Percentiles rank a stretch among this genome's conserved stretches.
phyloP scores from a whole-genome alignment of 2,329 filamentous ascomycete species.

The Colletotrichum filicis region DNA sequence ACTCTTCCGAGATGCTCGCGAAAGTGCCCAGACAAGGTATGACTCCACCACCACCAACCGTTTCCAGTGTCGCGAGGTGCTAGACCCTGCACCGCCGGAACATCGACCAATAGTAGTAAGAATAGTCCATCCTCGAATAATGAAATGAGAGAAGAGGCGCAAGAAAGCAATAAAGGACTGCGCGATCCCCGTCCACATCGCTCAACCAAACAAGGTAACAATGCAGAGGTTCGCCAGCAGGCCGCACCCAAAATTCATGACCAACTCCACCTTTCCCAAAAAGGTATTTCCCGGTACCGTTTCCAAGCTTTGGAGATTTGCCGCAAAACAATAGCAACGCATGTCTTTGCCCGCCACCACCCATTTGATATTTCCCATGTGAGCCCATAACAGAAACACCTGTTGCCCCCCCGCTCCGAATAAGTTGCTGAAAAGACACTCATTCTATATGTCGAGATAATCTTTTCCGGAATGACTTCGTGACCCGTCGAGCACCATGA shows the following conservation, averaged over 20 bases:
- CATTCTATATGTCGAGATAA: slow-evolving; percentile 62
- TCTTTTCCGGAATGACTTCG: slow-evolving; percentile 49
- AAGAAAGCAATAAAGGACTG: slow-evolving; percentile 18
- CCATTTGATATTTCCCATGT: slow-evolving; percentile 44
- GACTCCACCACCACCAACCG: slow-evolving; percentile 12
- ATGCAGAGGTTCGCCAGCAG: slow-evolving; percentile 35
- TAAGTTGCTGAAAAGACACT: slow-evolving; percentile 47
- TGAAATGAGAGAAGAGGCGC: slow-evolving; percentile 28
- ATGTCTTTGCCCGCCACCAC: slow-evolving; percentile 48
- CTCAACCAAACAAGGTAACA: slow-evolving; percentile 30
- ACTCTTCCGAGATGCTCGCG: slow-evolving; percentile 32
- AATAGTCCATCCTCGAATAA: slow-evolving; percentile 29
- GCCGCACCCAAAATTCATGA: slow-evolving; percentile 37
- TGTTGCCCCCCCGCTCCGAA: slow-evolving; percentile 44
- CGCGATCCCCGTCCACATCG: slow-evolving; percentile 12
- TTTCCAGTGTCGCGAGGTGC: slow-evolving; percentile 22
- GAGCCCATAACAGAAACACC: slow-evolving; percentile 51
- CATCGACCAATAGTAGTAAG: slow-evolving; percentile 14
- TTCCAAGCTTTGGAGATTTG: slow-evolving; percentile 43
- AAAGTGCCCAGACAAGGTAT: slow-evolving; percentile 34
- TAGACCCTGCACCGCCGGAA: slow-evolving; percentile 2
- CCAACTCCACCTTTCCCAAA: slow-evolving; percentile 49
- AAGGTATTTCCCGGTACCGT: slow-evolving; percentile 38
- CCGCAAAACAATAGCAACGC: slow-evolving; percentile 41
- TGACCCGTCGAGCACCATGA: slow-evolving; percentile 40